These are phyloP conservation scores for Scopulariopsis brevicaulis DNA, from an alignment of 2,329 filamentous ascomycete genomes.

Conservation along the genomic window DNA sequence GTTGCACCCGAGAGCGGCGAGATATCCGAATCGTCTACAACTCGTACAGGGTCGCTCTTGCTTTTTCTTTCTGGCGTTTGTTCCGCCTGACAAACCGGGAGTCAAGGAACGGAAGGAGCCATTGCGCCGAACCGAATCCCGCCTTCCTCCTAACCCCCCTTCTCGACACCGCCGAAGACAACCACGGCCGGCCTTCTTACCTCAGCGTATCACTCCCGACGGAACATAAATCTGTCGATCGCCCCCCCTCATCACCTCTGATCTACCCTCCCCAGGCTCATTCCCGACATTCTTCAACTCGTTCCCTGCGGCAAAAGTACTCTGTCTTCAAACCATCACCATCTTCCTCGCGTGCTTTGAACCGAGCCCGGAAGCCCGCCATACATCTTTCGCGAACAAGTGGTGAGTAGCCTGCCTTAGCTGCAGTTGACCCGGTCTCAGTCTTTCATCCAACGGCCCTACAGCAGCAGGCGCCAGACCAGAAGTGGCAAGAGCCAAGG, in stretches of 20 bases:
- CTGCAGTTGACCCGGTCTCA: background rate
- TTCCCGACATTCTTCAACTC: background rate
- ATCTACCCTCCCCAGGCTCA: background rate
- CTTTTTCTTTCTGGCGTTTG: background rate
- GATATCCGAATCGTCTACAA: background rate
- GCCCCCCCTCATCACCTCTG: background rate
- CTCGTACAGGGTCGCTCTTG: background rate
- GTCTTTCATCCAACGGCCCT: background rate
- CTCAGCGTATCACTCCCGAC: background rate
- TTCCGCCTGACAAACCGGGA: background rate
- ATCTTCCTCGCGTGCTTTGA: background rate
- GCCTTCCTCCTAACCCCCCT: background rate
- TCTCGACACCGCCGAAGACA: background rate
- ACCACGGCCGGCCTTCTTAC: background rate
- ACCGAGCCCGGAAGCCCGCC: background rate
- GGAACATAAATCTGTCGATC: background rate
- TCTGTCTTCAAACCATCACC: background rate
- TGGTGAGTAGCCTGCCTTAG: background rate
- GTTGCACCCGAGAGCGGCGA: background rate
- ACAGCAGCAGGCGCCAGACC: background rate
- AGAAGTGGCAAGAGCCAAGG: background rate
- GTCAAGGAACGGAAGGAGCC: background rate
- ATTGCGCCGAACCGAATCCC: background rate
- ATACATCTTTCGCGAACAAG: background rate
- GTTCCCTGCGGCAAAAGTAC: background rate